These are phyloP conservation scores for Fusarium duplospermum DNA, from an alignment of 2,329 filamentous ascomycete species.

Conservation along the genomic window DNA sequence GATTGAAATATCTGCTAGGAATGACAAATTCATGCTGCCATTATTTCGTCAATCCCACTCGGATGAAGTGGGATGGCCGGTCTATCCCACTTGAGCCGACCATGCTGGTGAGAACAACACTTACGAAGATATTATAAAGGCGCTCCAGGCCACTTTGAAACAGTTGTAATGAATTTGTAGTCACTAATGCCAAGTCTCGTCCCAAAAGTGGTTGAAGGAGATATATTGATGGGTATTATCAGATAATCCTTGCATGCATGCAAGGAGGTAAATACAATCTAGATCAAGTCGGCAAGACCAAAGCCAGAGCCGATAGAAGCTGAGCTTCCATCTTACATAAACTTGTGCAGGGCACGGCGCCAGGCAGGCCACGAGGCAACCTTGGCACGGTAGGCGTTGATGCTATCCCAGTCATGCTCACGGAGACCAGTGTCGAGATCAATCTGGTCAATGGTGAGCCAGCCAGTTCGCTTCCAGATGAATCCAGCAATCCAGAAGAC, in stretches of 20 bases:
- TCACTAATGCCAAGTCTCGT: background rate
- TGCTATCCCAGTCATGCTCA: conserved; percentile 71
- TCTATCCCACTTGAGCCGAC: background rate
- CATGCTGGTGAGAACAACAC: background rate
- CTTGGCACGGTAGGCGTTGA: conserved; percentile 64
- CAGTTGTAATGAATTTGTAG: background rate
- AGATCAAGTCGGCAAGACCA: background rate
- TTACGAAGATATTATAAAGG: background rate
- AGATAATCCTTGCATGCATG: conserved; percentile 5
- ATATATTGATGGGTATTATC: conserved; percentile 35
- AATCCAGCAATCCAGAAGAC: conserved; percentile 68
- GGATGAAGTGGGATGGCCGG: conserved; percentile 14
- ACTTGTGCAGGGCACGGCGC: conserved; percentile 47
- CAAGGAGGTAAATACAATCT: conserved; percentile 18
- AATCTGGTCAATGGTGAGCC: conserved; percentile 69
- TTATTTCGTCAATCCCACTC: conserved; percentile 18
- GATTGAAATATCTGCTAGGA: background rate
- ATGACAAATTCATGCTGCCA: conserved; percentile 8
- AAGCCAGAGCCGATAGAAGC: accelerated
- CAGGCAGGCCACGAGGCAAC: conserved; percentile 62
- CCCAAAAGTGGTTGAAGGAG: background rate
- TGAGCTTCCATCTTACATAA: background rate
- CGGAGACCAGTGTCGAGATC: conserved; percentile 75
- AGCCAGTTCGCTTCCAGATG: conserved; percentile 73
- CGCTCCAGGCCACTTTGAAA: background rate